Evolutionary conservation across 768 basidiomycete genomes (phyloP).

Genomic region (Serpula lacrymans): DNA sequence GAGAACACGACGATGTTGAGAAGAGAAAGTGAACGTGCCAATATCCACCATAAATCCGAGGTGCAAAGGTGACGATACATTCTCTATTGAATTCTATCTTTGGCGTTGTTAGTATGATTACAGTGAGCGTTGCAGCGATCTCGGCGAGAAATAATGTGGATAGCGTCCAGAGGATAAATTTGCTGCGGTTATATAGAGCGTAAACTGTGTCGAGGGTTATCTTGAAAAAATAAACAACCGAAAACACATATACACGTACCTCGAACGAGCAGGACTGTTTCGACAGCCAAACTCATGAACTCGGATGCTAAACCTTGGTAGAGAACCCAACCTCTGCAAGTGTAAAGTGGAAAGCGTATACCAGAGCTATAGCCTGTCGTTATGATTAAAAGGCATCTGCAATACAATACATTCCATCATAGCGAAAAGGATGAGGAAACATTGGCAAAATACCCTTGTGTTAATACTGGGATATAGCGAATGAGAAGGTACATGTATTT

Average conservation of each 20-base stretch:
- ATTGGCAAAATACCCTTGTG: constrained; percentile 20
- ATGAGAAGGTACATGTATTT: constrained; percentile 29
- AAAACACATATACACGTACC: constrained; percentile 12
- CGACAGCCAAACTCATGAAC: constrained; percentile 27
- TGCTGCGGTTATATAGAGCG: constrained; percentile 22
- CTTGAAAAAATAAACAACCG: background rate
- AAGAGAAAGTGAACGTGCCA: background rate
- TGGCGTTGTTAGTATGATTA: background rate
- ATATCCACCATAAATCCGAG: background rate
- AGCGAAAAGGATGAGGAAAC: background rate
- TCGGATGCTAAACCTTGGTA: constrained; percentile 22
- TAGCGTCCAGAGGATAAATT: background rate
- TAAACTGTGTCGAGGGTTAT: constrained; percentile 25
- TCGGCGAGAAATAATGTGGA: background rate
- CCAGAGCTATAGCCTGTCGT: no score
- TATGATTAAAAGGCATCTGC: no score
- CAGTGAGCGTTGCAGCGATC: constrained; percentile 2
- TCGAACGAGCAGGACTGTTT: constrained; percentile 25
- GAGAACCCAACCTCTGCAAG: constrained; percentile 19
- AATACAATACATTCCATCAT: no score
- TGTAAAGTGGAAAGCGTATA: no score
- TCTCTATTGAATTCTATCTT: background rate
- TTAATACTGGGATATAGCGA: constrained; percentile 26
- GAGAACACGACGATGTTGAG: no score
- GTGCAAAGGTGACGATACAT: background rate